Conservation (phyloP, 2,329 filamentous ascomycete species). For the Bipolaris victoriae region DNA sequence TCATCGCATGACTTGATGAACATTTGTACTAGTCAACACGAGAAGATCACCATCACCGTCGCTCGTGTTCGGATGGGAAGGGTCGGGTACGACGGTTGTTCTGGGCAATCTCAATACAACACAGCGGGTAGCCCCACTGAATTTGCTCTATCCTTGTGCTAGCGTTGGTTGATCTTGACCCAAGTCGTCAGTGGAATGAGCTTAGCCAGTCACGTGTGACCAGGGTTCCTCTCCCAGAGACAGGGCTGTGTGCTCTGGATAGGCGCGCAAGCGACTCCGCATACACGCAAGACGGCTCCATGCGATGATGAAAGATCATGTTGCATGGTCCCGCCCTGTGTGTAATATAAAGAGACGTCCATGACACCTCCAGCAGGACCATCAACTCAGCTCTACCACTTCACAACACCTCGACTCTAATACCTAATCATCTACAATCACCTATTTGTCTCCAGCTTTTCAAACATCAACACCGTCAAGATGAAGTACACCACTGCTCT, state of each 20-base stretch:
- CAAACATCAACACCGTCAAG: constrained; percentile 16
- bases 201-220: constrained; percentile 1
- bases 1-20: constrained; percentile 2
- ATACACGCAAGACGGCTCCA: constrained; percentile 4
- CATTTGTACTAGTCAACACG: background rate
- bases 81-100: constrained; percentile 1
- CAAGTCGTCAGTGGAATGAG: background rate
- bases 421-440: constrained; percentile 8
- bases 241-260: background rate
- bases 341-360: constrained; percentile 2
- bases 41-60: background rate
- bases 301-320: constrained; percentile 4
- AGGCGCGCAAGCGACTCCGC: constrained; percentile 5
- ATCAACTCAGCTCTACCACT: background rate
- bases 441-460: constrained; percentile 7
- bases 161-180: background rate
- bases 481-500: constrained; percentile 45
- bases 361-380: background rate
- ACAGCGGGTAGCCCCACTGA: constrained; percentile 2
- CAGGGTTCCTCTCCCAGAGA: background rate
- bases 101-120: constrained; percentile 6
- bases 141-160: background rate
- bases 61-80: constrained; percentile 4
- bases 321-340: background rate
- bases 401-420: background rate